Conservation (phyloP, 2,329 filamentous ascomycete genomes). For the Aspergillus eucalypticola region DNA sequence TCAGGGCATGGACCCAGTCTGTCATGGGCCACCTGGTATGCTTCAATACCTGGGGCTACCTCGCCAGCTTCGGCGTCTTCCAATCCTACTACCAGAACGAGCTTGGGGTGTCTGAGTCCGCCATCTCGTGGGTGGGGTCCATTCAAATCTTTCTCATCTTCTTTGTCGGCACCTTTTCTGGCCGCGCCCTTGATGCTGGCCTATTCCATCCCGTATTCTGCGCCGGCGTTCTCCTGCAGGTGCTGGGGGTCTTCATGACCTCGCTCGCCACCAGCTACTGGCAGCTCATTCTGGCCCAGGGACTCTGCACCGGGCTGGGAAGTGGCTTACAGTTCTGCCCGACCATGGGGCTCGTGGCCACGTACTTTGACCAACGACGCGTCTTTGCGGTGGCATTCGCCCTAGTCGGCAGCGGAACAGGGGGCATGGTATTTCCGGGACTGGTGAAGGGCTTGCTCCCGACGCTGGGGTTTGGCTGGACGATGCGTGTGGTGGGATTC, state of each 20-base stretch:
- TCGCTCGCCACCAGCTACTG: constrained; percentile 19
- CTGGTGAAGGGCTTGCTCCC: not conserved
- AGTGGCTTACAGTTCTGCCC: constrained; percentile 18
- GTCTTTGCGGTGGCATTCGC: constrained; percentile 3
- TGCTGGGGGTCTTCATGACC: constrained; percentile 29
- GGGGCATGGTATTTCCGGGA: constrained; percentile 7
- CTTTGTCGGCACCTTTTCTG: constrained; percentile 26
- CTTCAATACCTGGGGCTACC: constrained; percentile 21
- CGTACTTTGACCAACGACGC: constrained; percentile 15
- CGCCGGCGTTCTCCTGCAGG: constrained; percentile 29
- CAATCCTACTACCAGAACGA: not conserved
- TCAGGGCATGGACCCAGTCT: constrained; percentile 23
- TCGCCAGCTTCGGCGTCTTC: constrained; percentile 10
- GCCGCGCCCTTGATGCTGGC: constrained; percentile 43
- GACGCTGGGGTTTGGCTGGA: not conserved
- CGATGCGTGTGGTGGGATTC: constrained; percentile 49
- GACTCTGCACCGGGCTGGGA: constrained; percentile 18
- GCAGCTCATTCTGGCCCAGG: constrained; percentile 20
- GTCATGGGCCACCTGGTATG: constrained; percentile 17
- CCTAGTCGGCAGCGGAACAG: not conserved
- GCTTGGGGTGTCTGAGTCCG: not conserved
- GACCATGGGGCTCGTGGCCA: constrained; percentile 13
- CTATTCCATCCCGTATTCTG: constrained; percentile 35
- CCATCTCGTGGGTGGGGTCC: constrained; percentile 18
- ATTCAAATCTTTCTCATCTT: constrained; percentile 19